Base-by-base conservation (phyloP, 73 alveolate species). In the Paramecium bursaria region DNA sequence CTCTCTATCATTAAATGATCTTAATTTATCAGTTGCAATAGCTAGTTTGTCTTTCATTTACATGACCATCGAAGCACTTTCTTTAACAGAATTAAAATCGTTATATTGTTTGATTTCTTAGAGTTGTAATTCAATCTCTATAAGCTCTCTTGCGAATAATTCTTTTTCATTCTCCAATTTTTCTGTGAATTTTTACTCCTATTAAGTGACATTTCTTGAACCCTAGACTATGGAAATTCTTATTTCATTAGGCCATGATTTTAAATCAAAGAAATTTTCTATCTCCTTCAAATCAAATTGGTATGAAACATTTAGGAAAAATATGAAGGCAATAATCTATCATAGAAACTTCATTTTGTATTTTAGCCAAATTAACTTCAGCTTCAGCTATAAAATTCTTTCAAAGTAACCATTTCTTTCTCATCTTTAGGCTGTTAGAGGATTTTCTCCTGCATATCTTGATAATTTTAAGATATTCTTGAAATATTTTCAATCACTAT, bases 1-100 rank as follows among this genome's bases (percentile, higher is more conserved):
- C 54, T 94, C 98, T 86, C 97, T 87, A 27, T 94, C 97, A 77
- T 94, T 92, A 54, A 94, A 92, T 55, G 92, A 46, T 53, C 67
- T 67, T 17, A 94, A 90, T 44, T 73, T 79, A 30, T 88, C 93
- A 73, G 77, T 74, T 42, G 94, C 95, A 5, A 44, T 61, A n/a
- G 60, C 53, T 46, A 94, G 91, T 47, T 79, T 53, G 44, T 87
- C 93, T 48, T 88, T 91, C 14, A 94, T 86, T 10, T 54, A 54
- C 87, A 80, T 75, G 13, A 92, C 92, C 35, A 85, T 92, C 6
- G 88, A 29, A 23, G 93, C 75, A 73, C 77, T 80, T 1, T 80
- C 91, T 14, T 74, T 92, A 15, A 87, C 89, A 1, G 76, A 74
- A 14, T 54, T 54, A 27, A 90, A 90, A 47, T 92, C 93, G 9